Conservation (phyloP, 257 asterid species). For the Penstemon newberryi region DNA sequence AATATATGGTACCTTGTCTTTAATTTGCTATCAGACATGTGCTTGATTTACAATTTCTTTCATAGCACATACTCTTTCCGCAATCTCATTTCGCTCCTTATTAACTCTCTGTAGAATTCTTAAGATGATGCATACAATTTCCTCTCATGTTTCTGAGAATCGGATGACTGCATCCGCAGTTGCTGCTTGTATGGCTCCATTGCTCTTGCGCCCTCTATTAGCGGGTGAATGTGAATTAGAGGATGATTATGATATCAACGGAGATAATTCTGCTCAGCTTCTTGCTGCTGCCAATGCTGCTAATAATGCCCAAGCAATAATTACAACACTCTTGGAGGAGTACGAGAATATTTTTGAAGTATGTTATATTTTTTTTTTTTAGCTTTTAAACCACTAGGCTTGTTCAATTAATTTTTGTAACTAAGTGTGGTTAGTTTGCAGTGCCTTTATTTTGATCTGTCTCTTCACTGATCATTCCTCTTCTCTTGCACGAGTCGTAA, state of each 20-base stretch:
- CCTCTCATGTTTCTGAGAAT: conserved; percentile 70
- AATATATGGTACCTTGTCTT: conserved; percentile 12
- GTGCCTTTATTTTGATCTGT: conserved; percentile 12
- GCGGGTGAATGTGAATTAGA: conserved; percentile 93
- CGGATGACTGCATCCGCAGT: conserved; percentile 91
- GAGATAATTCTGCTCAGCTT: conserved; percentile 88
- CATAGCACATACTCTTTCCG: conserved; percentile 17
- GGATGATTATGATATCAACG: conserved; percentile 71
- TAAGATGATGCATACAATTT: conserved; percentile 83
- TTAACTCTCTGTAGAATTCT: conserved; percentile 54
- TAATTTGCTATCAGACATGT: not conserved
- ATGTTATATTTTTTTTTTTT: conserved; percentile 35
- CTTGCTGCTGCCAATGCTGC: conserved; percentile 98
- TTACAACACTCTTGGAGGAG: conserved; percentile 81
- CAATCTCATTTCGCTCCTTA: conserved; percentile 24
- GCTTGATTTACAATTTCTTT: conserved; percentile 19
- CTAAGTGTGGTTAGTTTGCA: not conserved
- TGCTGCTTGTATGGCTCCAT: conserved; percentile 98
- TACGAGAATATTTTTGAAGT: conserved; percentile 74
- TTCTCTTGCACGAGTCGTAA: too few species aligned
- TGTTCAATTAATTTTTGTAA: conserved; percentile 15
- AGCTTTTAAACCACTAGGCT: conserved; percentile 16
- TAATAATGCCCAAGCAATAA: conserved; percentile 81
- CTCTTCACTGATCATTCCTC: conserved; percentile 2
- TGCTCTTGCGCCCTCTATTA: conserved; percentile 90